Evolutionary conservation across 257 asterid genomes (phyloP), one percentile per base, ranked within the genome.

Genomic region (Avicennia marina): DNA sequence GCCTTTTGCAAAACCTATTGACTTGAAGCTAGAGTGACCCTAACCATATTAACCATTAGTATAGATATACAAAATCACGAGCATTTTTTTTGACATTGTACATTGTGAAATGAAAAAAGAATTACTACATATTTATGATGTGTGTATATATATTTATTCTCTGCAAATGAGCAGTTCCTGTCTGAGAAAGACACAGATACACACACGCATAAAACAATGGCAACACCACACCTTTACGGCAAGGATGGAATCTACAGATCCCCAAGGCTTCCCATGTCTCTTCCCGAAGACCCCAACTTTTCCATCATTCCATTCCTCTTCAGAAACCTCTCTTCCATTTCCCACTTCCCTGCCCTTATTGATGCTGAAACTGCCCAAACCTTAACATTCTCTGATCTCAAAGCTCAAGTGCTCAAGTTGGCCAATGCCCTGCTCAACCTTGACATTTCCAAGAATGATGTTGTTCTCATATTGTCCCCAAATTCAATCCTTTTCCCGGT

Each of bases 401-500:
- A 58, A 58, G 25, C 44, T 25, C 68, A 15, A 19, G 64, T 65
- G 19, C 49, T 16, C 6, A 65, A 46, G 15, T 60, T 75, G 54
- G 68, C 75, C 7, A 19, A 19, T 1, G 67, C 63, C 63, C 66
- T 72, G 20, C 51, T 62, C 49, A 24, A 67, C 32, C 72, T 65
- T 8, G 49, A 53, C 66, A 45, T 78, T 62, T 43, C 72, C 63
- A 62, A 68, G 17, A 62, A 62, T 12, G 68, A 71, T 1, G 70
- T 52, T 0, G 71, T 78, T 7, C 64, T 71, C 29, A 62, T 78
- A 18, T 31, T 74, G 1, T 52, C 68, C 2, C 75, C 72, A 11
- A 78, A 75, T 65, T 75, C 79, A 2, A 52, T 74, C 46, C 68
- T 31, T 27, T 75, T 71, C 49, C 71, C 76, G 0, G 40, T 65